Evolutionary conservation across 139 green algal genomes (phyloP).

Genomic region (Tetratostichococcus sp.): DNA sequence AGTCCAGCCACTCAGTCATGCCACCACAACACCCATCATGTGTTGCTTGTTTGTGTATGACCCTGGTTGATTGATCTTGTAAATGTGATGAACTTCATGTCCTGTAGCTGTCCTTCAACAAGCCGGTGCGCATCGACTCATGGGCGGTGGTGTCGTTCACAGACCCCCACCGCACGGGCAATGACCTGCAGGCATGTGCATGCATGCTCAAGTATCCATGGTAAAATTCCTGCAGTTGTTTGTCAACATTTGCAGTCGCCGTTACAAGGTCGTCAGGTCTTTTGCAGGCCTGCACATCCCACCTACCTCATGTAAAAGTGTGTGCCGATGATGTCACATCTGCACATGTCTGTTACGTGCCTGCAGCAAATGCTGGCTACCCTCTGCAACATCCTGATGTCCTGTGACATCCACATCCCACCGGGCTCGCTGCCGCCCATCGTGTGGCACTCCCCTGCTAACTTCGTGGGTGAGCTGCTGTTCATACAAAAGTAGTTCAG

Average conservation of each 20-base stretch:
- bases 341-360: neutral
- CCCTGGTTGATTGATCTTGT: no score
- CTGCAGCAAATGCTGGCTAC: neutral
- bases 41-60: no score
- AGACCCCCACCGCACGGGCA: neutral
- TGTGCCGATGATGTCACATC: neutral
- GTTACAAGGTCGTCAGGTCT: no score
- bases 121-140: neutral
- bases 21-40: no score
- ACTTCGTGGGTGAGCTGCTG: neutral
- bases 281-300: no score
- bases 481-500: no score
- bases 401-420: neutral
- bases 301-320: no score
- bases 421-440: neutral
- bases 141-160: slow-evolving; percentile 10
- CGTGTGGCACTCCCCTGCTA: neutral
- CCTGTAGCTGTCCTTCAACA: neutral
- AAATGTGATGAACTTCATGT: no score
- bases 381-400: neutral
- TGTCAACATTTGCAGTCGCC: no score
- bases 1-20: no score
- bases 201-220: neutral
- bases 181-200: neutral
- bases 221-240: no score